Evolutionary conservation across 176 grass and related monocot genomes (phyloP).

Genomic region (Oryza brachyantha): DNA sequence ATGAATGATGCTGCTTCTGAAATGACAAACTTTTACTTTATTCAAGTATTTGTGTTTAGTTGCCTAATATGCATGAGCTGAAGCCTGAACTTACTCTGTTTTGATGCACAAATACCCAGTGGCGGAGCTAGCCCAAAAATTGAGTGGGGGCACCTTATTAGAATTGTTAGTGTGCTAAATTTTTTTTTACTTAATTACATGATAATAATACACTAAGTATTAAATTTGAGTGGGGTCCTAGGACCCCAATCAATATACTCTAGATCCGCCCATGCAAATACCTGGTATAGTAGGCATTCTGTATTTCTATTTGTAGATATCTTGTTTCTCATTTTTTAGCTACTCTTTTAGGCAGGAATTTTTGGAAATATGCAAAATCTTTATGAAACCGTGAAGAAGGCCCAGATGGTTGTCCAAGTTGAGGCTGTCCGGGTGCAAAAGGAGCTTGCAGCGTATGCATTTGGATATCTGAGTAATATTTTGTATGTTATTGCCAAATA

Average conservation of each 20-base stretch:
- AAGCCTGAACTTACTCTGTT: conserved; percentile 6
- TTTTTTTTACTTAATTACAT: no score
- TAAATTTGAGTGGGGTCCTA: no score
- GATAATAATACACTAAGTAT: no score
- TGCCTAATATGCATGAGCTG: not conserved
- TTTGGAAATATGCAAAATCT: conserved; percentile 99
- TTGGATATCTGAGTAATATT: conserved; percentile 33
- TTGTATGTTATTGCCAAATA: conserved; percentile 28
- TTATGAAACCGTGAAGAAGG: conserved; percentile 97
- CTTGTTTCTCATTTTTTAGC: conserved; percentile 14
- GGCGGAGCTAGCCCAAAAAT: no score
- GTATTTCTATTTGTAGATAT: conserved; percentile 14
- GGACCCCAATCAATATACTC: no score
- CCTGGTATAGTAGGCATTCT: not conserved
- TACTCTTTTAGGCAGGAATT: conserved; percentile 61
- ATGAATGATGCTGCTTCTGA: not conserved
- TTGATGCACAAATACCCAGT: conserved; percentile 21
- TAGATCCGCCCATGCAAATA: no score
- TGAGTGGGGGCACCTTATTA: no score
- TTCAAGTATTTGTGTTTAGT: not conserved
- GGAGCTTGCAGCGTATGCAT: conserved; percentile 92
- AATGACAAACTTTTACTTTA: conserved; percentile 3
- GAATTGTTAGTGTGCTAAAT: no score
- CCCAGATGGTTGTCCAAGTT: conserved; percentile 98
- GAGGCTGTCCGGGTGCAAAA: conserved; percentile 96